Base-by-base conservation (phyloP, 495 filamentous ascomycete genomes). In the Talaromyces adpressus region DNA sequence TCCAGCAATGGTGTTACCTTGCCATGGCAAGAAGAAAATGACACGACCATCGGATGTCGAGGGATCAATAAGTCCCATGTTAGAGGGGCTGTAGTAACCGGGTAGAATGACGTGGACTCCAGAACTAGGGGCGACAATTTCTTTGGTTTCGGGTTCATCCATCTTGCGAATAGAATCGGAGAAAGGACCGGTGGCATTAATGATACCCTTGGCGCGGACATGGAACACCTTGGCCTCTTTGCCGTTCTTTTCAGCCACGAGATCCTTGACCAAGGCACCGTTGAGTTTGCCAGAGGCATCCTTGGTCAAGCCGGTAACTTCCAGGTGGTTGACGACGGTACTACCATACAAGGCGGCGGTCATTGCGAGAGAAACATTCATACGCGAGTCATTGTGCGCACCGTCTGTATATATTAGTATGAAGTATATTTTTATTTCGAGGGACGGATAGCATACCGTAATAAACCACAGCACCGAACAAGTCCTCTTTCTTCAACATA, bases 11-110 rank as follows among this genome's bases (percentile, higher is more conserved):
- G 94, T 98, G 77, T 98, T 98, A 56, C 94, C 94, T 77, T 98
- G 93, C 94, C 94, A 98, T 18, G 94, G 94, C 30, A 98, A 85
- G 84, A 98, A 98, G 87, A 98, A 98, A 69, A 98, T 97, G 47
- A 98, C 94, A 69, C 94, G 85, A 18, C 94, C 94, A 71, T 98
- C 94, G 0, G 93, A 97, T 0, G 94, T 98, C 9, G 85, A 85
- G 0, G 94, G 94, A 68, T 98, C 94, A 70, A 98, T 96, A 45
- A 98, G 81, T 47, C 94, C 94, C 94, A 98, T 98, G 71, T 96
- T 88, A 9, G 90, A 85, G 25, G 94, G 94, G 64, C 88, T 92
- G 82, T 91, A 98, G 79, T 96, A 98, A 32, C 94, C 94, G 18
- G 94, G 94, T 2, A 98, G 84, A 65, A 98, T 90, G 62, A 98